A percentile compares a stretch with the other conserved stretches of the same genome.
These are phyloP conservation scores for Botrytis deweyae DNA, from an alignment of 2,329 filamentous ascomycete species.

Conservation along the genomic window DNA sequence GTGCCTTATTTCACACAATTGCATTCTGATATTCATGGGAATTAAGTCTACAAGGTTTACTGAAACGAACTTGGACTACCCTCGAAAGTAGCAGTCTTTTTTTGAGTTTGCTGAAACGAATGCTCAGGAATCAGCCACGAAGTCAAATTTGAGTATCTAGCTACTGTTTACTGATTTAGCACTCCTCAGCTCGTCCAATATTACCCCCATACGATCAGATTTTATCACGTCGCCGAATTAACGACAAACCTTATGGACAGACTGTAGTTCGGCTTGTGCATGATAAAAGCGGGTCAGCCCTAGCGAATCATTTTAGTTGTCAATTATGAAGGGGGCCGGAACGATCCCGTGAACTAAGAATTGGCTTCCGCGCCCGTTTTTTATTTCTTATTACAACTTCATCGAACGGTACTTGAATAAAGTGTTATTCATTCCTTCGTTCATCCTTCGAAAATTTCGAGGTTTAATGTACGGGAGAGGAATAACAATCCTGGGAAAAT, in stretches of 20 bases:
- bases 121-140: background rate
- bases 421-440: background rate
- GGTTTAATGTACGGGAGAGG: background rate
- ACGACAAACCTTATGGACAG: background rate
- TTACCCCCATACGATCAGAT: background rate
- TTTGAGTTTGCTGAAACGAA: background rate
- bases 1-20: background rate
- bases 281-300: conserved; percentile 7
- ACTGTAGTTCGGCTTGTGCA: conserved; percentile 8
- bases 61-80: background rate
- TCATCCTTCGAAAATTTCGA: background rate
- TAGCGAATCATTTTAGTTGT: background rate
- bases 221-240: background rate
- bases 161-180: background rate
- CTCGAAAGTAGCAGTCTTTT: background rate
- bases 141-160: background rate
- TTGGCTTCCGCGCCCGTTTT: background rate
- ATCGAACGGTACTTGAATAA: background rate
- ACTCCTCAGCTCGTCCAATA: background rate
- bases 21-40: background rate
- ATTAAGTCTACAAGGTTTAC: background rate
- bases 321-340: background rate
- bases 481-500: background rate
- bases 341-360: background rate
- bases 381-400: conserved; percentile 1